Evolutionary conservation across 2,329 filamentous ascomycete species (phyloP), one percentile per base, ranked within the genome.

Genomic region (Akanthomyces dipterigenus): DNA sequence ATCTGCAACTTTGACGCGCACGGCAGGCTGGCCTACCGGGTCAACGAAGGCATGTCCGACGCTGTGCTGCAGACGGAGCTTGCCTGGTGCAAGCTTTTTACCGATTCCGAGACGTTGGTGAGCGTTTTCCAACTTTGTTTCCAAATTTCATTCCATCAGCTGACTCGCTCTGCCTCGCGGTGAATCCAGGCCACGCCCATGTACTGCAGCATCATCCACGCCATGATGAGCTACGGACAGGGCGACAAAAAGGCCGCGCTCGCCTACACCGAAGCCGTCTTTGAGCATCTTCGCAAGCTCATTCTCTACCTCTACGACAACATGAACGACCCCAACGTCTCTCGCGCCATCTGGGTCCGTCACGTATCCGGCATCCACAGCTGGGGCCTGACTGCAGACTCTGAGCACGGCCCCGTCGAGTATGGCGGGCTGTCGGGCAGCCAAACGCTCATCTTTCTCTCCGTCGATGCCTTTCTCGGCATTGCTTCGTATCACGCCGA

Each of bases 291-390:
- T 31, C 55, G 55, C 3, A 36, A 49, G 20, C 43, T 57, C 43
- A 40, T 57, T 9, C 55, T 57, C 2, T 20, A 49, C 16, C 55
- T 57, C 22, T 57, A 38, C 20, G 22, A 57, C 2, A 57, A 57
- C 14, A 57, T 57, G 55, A 57, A 57, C 3, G 55, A 57, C 3
- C 43, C 55, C 28, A 57, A 57, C 11, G 43, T 57, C n/a, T 57
- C 55, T 3, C 55, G 55, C 22, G 55, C 55, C 20, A 38, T 57
- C 12, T 57, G 55, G 55, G 55, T 57, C 7, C 55, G 55, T 5
- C 55, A 57, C n/a, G 55, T 57, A 9, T 57, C 55, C 9, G 55
- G 55, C 9, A 57, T 57, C 11, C 55, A 57, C 43, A 57, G 55
- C 43, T 57, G 55, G 55, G 55, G 55, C 12, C 43, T 57, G 20